These are phyloP conservation scores for Chloropicon primus DNA, from an alignment of 139 green algal species.

Conservation along the genomic window DNA sequence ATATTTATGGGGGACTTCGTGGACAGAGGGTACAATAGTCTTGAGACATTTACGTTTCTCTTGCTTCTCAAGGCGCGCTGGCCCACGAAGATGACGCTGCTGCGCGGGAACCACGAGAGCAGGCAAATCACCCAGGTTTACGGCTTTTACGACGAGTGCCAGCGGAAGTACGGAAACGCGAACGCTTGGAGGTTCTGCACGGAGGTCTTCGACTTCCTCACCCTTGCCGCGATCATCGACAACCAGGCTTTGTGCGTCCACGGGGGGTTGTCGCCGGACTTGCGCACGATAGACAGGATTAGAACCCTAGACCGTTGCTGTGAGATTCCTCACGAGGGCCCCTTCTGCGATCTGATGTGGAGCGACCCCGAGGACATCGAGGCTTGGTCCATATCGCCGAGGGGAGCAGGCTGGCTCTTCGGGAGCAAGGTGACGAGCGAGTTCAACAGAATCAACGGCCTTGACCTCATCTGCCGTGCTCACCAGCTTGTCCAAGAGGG, in stretches of 20 bases:
- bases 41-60: slow-evolving; percentile 97
- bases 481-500: slow-evolving; percentile 97
- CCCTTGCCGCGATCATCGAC: slow-evolving; percentile 83
- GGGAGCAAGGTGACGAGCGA: slow-evolving; percentile 77
- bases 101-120: slow-evolving; percentile 94
- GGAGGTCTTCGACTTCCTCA: slow-evolving; percentile 98
- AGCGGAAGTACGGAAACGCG: slow-evolving; percentile 96
- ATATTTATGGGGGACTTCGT: slow-evolving; percentile 99
- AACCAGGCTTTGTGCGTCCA: slow-evolving; percentile 91
- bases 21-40: slow-evolving; percentile 94
- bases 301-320: slow-evolving; percentile 91
- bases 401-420: slow-evolving; percentile 95
- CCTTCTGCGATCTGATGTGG: slow-evolving; percentile 93
- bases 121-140: slow-evolving; percentile 99
- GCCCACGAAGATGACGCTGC: slow-evolving; percentile 86
- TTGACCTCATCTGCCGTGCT: slow-evolving; percentile 91
- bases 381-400: slow-evolving; percentile 81
- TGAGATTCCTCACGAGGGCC: slow-evolving; percentile 92
- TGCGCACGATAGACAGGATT: slow-evolving; percentile 89
- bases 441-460: slow-evolving; percentile 88
- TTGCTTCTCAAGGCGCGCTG: slow-evolving; percentile 71
- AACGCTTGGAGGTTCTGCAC: slow-evolving; percentile 99
- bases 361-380: slow-evolving; percentile 97
- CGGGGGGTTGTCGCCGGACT: slow-evolving; percentile 87
- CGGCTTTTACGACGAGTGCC: slow-evolving; percentile 98